Evolutionary conservation across 2,329 filamentous ascomycete genomes (phyloP).

Genomic region (Epicoccum nigrum): DNA sequence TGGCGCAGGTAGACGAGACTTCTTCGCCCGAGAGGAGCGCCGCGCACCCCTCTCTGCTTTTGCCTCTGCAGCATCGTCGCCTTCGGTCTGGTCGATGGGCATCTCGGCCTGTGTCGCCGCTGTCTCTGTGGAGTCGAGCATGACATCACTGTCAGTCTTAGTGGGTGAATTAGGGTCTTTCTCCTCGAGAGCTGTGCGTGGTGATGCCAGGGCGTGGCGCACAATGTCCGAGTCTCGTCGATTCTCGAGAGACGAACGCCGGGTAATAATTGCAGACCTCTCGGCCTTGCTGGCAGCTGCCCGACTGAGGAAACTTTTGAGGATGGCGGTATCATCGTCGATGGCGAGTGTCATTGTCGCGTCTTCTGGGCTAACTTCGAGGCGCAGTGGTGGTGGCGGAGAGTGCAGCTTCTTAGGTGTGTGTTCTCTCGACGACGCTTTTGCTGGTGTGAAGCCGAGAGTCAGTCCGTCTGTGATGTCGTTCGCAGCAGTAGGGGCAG

Average conservation of each 20-base stretch:
- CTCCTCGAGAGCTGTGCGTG: conserved; percentile 52
- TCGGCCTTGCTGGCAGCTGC: conserved; percentile 55
- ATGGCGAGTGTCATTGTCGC: conserved; percentile 44
- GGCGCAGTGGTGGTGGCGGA: conserved; percentile 35
- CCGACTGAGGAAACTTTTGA: conserved; percentile 57
- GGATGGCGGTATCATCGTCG: conserved; percentile 55
- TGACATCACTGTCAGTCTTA: conserved; percentile 41
- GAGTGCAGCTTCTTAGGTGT: conserved; percentile 36
- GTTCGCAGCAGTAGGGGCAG: conserved; percentile 2
- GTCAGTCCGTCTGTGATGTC: conserved; percentile 43
- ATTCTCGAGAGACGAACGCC: conserved; percentile 53
- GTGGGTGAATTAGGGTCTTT: conserved; percentile 58
- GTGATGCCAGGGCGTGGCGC: conserved; percentile 54
- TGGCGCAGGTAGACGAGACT: conserved; percentile 43
- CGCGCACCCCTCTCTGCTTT: conserved; percentile 31
- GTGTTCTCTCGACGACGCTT: conserved; percentile 18
- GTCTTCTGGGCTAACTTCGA: conserved; percentile 35
- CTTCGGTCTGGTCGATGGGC: conserved; percentile 14
- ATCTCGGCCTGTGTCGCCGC: conserved; percentile 30
- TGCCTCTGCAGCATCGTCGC: conserved; percentile 21
- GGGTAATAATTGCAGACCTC: conserved; percentile 42
- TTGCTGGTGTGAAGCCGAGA: conserved; percentile 26
- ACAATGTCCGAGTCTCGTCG: conserved; percentile 56
- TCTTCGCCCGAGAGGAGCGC: conserved; percentile 44
- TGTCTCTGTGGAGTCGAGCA: conserved; percentile 40